Percentiles rank a stretch among this genome's conserved stretches.
Evolutionary conservation across 2,329 filamentous ascomycete species (phyloP).

Genomic region (Paracorniculantispora psalliotae): DNA sequence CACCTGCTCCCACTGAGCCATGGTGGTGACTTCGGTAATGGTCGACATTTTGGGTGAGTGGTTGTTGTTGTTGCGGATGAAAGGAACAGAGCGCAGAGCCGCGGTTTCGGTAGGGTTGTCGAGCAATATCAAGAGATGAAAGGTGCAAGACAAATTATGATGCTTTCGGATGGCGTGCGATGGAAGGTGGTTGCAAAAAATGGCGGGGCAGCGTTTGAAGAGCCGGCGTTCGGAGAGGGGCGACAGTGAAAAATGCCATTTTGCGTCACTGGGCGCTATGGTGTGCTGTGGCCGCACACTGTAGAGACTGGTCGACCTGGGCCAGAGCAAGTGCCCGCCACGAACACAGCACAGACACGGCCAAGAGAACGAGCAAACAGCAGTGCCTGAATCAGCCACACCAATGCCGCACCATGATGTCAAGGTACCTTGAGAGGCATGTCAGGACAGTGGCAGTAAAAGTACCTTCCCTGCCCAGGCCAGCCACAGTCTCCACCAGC

Average conservation of each 20-base stretch:
- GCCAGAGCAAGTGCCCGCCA: not conserved
- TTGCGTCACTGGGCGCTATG: slow-evolving; percentile 23
- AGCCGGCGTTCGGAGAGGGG: slow-evolving; percentile 15
- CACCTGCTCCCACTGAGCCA: slow-evolving; percentile 67
- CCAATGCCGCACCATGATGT: not conserved
- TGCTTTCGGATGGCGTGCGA: slow-evolving; percentile 14
- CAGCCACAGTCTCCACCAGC: not conserved
- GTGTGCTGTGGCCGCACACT: not conserved
- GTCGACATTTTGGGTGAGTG: slow-evolving; percentile 56
- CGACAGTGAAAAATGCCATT: slow-evolving; percentile 3
- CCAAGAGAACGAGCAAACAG: too few species aligned
- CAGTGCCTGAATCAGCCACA: too few species aligned
- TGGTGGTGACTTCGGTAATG: slow-evolving; percentile 70
- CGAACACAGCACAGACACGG: too few species aligned
- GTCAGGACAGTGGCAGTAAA: too few species aligned
- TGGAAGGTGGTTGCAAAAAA: slow-evolving; percentile 14
- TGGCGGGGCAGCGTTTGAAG: slow-evolving; percentile 16
- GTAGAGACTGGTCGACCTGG: not conserved
- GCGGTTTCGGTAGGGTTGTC: not conserved
- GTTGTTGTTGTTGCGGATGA: not conserved
- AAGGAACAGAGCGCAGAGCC: not conserved
- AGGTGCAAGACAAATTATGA: not conserved
- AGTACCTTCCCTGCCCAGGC: not conserved
- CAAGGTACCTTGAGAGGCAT: too few species aligned
- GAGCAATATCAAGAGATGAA: not conserved